Evolutionary conservation across 2,329 filamentous ascomycete genomes (phyloP).

Genomic region (Neofusicoccum umdonicola): DNA sequence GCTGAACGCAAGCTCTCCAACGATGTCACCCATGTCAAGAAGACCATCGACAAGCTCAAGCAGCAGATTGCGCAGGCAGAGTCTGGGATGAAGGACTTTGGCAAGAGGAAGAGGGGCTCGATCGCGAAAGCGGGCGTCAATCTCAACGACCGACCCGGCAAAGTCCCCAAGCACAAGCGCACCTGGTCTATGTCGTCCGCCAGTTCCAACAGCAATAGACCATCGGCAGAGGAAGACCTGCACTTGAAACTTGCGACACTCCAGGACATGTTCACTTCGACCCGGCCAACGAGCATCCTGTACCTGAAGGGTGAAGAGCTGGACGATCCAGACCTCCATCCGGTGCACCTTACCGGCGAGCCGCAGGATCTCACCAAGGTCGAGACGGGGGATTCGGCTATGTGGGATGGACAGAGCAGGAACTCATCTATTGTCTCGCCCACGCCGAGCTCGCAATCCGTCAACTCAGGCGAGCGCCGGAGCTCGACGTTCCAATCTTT

Average conservation of each 20-base stretch:
- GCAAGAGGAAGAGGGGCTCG: slow-evolving; percentile 59
- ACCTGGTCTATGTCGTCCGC: slow-evolving; percentile 92
- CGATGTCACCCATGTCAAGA: slow-evolving; percentile 91
- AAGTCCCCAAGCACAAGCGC: slow-evolving; percentile 84
- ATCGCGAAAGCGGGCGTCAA: slow-evolving; percentile 44
- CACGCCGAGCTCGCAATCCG: slow-evolving; percentile 47
- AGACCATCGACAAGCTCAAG: slow-evolving; percentile 93
- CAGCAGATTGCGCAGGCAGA: slow-evolving; percentile 82
- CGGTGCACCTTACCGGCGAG: slow-evolving; percentile 71
- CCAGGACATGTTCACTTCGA: slow-evolving; percentile 87
- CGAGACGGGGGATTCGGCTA: slow-evolving; percentile 44
- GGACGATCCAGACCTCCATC: slow-evolving; percentile 77
- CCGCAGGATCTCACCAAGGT: slow-evolving; percentile 58
- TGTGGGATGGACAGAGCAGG: slow-evolving; percentile 43
- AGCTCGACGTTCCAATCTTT: slow-evolving; percentile 46
- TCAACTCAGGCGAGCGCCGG: slow-evolving; percentile 40
- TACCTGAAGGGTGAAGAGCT: slow-evolving; percentile 73
- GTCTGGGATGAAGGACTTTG: slow-evolving; percentile 58
- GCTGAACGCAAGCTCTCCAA: slow-evolving; percentile 94
- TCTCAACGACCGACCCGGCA: slow-evolving; percentile 67
- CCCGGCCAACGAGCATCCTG: slow-evolving; percentile 72
- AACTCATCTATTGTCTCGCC: slow-evolving; percentile 57
- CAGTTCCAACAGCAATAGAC: slow-evolving; percentile 43
- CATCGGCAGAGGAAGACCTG: slow-evolving; percentile 64
- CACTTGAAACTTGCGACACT: slow-evolving; percentile 74